These are phyloP conservation scores for Argentina anserina DNA, from an alignment of 306 rosid genomes.

Conservation along the genomic window DNA sequence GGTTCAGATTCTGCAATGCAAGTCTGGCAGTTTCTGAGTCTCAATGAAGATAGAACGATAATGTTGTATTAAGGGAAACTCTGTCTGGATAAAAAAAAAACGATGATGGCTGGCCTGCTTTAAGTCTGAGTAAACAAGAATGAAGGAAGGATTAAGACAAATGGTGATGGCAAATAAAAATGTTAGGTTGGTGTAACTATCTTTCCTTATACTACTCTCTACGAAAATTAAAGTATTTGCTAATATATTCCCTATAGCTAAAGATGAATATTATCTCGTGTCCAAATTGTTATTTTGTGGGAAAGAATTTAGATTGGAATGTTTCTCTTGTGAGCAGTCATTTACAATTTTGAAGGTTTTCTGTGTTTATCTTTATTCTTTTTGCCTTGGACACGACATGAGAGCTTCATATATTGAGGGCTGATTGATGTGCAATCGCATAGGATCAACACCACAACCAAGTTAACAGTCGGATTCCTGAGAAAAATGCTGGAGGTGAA, in stretches of 20 bases:
- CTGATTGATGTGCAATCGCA: neutral
- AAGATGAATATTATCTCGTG: neutral
- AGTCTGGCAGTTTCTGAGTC: neutral
- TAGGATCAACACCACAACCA: constrained; percentile 29
- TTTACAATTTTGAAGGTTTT: neutral
- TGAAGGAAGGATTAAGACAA: neutral
- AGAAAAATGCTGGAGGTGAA: constrained; percentile 20
- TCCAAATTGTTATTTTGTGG: neutral
- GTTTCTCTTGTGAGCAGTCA: neutral
- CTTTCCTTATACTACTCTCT: neutral
- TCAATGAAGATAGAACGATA: neutral
- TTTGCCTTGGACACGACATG: neutral
- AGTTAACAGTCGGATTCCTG: constrained; percentile 16
- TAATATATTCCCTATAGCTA: no score
- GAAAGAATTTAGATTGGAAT: neutral
- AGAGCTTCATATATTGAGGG: constrained; percentile 1
- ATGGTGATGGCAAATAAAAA: neutral
- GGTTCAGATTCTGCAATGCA: neutral
- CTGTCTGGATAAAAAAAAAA: neutral
- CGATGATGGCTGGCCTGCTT: neutral
- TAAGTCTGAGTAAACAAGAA: neutral
- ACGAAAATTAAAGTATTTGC: neutral
- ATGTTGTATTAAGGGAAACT: neutral
- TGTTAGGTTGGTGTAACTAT: neutral
- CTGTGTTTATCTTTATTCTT: neutral